Conservation (phyloP, 805 yeast species). For the Starmerella khaoyaiensis region DNA sequence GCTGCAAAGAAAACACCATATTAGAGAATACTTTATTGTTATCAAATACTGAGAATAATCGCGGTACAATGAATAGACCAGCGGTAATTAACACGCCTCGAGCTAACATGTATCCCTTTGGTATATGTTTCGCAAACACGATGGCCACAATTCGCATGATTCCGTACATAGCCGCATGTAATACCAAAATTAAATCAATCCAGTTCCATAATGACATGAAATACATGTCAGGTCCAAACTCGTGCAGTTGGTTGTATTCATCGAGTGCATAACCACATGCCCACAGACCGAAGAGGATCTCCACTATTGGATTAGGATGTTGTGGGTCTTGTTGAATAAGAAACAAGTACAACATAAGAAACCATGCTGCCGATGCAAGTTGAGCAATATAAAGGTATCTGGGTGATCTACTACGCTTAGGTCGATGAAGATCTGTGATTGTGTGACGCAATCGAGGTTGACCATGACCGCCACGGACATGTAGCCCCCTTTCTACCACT, state of each 20-base stretch:
- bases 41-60: constrained; percentile 5
- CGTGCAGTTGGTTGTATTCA: constrained; percentile 1
- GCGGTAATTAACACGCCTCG: constrained; percentile 5
- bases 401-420: background rate
- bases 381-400: background rate
- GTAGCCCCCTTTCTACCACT: background rate
- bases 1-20: constrained; percentile 5
- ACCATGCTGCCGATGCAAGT: constrained; percentile 1
- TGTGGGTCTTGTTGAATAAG: constrained; percentile 5
- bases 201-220: constrained; percentile 6
- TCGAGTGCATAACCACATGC: constrained; percentile 4
- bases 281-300: constrained; percentile 4
- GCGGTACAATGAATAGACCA: constrained; percentile 7
- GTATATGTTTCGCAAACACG: too few relatives aligned
- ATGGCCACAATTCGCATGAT: background rate
- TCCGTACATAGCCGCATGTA: constrained; percentile 1
- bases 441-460: background rate
- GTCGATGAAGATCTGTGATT: background rate
- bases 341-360: constrained; percentile 1
- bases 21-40: constrained; percentile 3
- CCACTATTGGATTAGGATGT: background rate
- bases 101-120: constrained; percentile 1
- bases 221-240: constrained; percentile 2
- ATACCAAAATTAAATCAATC: constrained; percentile 1
- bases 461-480: background rate